A percentile compares a stretch with the other conserved stretches of the same genome.
Evolutionary conservation across 1,284 basidiomycete genomes (phyloP).

Genomic region (Athelia psychrophila): DNA sequence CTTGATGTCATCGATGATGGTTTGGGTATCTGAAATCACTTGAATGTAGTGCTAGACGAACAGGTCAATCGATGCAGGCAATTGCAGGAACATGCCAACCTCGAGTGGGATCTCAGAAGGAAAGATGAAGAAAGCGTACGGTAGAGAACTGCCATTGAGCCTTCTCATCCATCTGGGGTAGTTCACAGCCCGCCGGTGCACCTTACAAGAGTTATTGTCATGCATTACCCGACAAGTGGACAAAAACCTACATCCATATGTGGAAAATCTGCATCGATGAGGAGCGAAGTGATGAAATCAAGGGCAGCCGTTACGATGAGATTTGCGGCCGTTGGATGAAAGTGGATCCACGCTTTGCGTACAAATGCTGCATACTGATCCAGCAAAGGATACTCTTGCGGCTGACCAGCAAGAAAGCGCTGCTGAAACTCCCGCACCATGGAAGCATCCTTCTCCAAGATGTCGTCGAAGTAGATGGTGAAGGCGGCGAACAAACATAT

Average conservation of each 20-base stretch:
- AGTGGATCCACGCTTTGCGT: constrained; percentile 16
- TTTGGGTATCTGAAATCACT: constrained; percentile 26
- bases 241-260: constrained; percentile 14
- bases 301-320: constrained; percentile 26
- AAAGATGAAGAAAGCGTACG: constrained; percentile 27
- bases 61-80: too few relatives aligned
- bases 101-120: constrained; percentile 19
- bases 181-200: constrained; percentile 9
- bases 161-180: constrained; percentile 27
- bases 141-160: constrained; percentile 24
- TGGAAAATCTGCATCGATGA: constrained; percentile 26
- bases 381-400: constrained; percentile 20
- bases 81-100: too few relatives aligned
- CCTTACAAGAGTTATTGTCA: neutral
- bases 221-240: neutral
- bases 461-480: constrained; percentile 27
- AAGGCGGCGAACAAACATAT: constrained; percentile 28
- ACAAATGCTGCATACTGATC: constrained; percentile 24
- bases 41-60: constrained; percentile 23
- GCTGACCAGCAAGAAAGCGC: constrained; percentile 16
- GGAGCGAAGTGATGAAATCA: constrained; percentile 19
- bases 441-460: constrained; percentile 14
- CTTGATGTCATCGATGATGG: constrained; percentile 30
- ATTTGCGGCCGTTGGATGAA: constrained; percentile 17
- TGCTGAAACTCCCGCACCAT: constrained; percentile 21